Conservation (phyloP, 1,139 yeast species). For the Candida pseudocylindracea region DNA sequence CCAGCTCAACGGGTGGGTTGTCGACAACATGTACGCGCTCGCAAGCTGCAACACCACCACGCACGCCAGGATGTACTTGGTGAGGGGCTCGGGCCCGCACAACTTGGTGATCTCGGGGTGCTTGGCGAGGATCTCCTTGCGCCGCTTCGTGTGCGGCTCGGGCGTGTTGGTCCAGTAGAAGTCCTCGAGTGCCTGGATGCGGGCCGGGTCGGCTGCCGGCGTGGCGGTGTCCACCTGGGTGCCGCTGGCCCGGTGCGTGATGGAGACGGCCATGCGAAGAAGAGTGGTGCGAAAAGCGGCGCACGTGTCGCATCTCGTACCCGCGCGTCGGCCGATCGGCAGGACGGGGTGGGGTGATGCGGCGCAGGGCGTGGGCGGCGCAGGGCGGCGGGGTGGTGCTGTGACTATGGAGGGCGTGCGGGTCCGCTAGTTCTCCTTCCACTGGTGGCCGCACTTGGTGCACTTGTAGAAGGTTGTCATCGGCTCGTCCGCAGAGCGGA, state of each 20-base stretch:
- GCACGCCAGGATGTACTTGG: slow-evolving; percentile 48
- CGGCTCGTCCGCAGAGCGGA: slow-evolving; percentile 80
- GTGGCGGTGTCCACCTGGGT: slow-evolving; percentile 15
- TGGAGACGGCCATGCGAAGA: slow-evolving; percentile 3
- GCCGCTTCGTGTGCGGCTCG: slow-evolving; percentile 63
- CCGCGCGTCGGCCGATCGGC: too few relatives aligned
- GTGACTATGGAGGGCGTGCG: too few relatives aligned
- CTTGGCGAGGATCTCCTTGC: slow-evolving; percentile 48
- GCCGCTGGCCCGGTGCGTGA: slow-evolving; percentile 14
- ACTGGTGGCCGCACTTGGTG: slow-evolving; percentile 78
- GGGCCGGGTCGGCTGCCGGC: slow-evolving; percentile 22
- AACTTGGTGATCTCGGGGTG: slow-evolving; percentile 67
- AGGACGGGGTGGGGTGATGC: too few relatives aligned
- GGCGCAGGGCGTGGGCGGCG: too few relatives aligned
- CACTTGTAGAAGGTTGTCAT: slow-evolving; percentile 96
- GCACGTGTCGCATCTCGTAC: too few relatives aligned
- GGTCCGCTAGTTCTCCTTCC: slow-evolving; percentile 97
- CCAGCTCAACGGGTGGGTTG: slow-evolving; percentile 29
- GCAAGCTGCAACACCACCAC: slow-evolving; percentile 47
- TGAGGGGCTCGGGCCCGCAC: slow-evolving; percentile 71
- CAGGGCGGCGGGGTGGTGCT: too few relatives aligned
- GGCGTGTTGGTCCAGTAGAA: slow-evolving; percentile 69
- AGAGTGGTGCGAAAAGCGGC: too few relatives aligned
- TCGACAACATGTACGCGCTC: slow-evolving; percentile 35
- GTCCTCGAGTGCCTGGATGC: slow-evolving; percentile 16